phyloP scores from a whole-genome alignment of 2,329 filamentous ascomycete genomes.

The Claviceps quebecensis region DNA sequence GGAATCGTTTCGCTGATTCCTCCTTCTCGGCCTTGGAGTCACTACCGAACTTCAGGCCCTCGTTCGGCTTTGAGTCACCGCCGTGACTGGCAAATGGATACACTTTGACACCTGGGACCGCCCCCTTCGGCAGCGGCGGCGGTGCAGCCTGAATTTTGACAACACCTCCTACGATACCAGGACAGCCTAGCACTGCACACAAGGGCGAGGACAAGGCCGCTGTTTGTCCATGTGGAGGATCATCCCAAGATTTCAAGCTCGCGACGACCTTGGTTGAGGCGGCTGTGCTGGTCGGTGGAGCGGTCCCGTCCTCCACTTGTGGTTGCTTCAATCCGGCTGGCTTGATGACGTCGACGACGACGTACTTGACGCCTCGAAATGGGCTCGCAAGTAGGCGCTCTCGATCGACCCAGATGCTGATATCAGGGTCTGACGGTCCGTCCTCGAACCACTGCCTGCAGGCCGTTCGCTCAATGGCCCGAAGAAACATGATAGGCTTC shows the following conservation, averaged over 20 bases:
- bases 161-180: conserved; percentile 69
- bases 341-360: conserved; percentile 71
- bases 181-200: conserved; percentile 57
- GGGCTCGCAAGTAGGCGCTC: conserved; percentile 60
- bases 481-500: conserved; percentile 58
- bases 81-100: conserved; percentile 54
- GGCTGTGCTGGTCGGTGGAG: conserved; percentile 29
- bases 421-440: conserved; percentile 38
- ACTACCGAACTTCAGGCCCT: conserved; percentile 72
- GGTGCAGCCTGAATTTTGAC: conserved; percentile 77
- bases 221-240: conserved; percentile 70
- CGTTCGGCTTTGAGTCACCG: conserved; percentile 35
- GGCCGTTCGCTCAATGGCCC: conserved; percentile 58
- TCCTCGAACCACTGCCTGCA: conserved; percentile 68
- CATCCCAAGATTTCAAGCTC: conserved; percentile 63
- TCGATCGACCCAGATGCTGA: conserved; percentile 75
- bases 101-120: conserved; percentile 55
- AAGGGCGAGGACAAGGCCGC: conserved; percentile 65
- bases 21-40: conserved; percentile 75
- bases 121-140: conserved; percentile 50
- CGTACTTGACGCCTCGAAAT: conserved; percentile 64
- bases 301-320: conserved; percentile 51
- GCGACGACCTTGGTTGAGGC: conserved; percentile 54
- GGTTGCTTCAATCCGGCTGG: conserved; percentile 64
- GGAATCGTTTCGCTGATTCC: conserved; percentile 58